Evolutionary conservation across 2,329 filamentous ascomycete species (phyloP).

Genomic region (Pseudocercospora cruenta): DNA sequence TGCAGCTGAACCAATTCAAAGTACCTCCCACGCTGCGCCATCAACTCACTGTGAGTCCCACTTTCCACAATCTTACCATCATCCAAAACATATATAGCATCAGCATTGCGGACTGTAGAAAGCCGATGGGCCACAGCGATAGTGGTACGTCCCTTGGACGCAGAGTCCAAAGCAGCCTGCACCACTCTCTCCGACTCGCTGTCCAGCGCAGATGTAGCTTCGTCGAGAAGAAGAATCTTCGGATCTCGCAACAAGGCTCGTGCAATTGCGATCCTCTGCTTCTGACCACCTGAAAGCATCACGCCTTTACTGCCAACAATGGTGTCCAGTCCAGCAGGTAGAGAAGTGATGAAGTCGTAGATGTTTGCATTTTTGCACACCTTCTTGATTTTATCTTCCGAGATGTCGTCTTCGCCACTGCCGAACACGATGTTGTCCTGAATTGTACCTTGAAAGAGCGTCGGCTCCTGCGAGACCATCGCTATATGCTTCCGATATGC

Average conservation of each 20-base stretch:
- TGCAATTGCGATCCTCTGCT: slow-evolving; percentile 59
- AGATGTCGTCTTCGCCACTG: slow-evolving; percentile 13
- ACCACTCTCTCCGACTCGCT: slow-evolving; percentile 33
- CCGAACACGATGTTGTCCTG: slow-evolving; percentile 43
- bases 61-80: slow-evolving; percentile 44
- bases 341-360: slow-evolving; percentile 55
- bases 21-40: slow-evolving; percentile 10
- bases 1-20: slow-evolving; percentile 18
- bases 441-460: slow-evolving; percentile 50
- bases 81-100: slow-evolving; percentile 46
- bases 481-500: slow-evolving; percentile 48
- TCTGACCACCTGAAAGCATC: slow-evolving; percentile 58
- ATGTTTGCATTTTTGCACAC: slow-evolving; percentile 48
- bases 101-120: slow-evolving; percentile 42
- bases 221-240: slow-evolving; percentile 57
- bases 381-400: slow-evolving; percentile 21
- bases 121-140: slow-evolving; percentile 47
- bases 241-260: slow-evolving; percentile 58
- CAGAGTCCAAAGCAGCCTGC: slow-evolving; percentile 60
- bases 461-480: slow-evolving; percentile 53
- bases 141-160: slow-evolving; percentile 44
- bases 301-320: slow-evolving; percentile 37
- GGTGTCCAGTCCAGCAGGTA: slow-evolving; percentile 56
- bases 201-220: slow-evolving; percentile 39
- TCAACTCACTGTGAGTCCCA: slow-evolving; percentile 37